Conservation (phyloP, 2,329 filamentous ascomycete genomes). For the Byssothecium circinans region DNA sequence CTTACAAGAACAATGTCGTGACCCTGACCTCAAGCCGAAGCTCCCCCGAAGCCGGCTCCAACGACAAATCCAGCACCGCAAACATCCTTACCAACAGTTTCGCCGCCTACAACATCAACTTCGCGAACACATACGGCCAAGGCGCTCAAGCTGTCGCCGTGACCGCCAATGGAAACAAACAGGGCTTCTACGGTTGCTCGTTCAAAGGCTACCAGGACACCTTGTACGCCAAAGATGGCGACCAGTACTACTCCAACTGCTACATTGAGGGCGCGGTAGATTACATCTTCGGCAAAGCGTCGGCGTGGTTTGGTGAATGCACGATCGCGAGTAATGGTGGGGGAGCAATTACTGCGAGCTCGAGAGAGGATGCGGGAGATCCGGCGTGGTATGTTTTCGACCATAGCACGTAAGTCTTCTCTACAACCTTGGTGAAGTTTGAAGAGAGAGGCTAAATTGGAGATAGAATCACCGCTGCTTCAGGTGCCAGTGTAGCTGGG, state of each 20-base stretch:
- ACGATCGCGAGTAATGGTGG: constrained; percentile 33
- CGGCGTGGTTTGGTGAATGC: constrained; percentile 53
- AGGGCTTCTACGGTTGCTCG: constrained; percentile 58
- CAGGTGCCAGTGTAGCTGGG: constrained; percentile 25
- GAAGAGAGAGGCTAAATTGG: neutral
- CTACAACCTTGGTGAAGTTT: neutral
- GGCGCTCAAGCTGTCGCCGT: constrained; percentile 48
- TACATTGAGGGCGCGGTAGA: constrained; percentile 60
- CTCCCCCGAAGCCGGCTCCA: constrained; percentile 27
- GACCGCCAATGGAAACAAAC: constrained; percentile 51
- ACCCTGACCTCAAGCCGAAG: constrained; percentile 49
- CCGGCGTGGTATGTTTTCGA: constrained; percentile 57
- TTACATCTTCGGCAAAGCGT: constrained; percentile 58
- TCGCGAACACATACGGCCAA: constrained; percentile 38
- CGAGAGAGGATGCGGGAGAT: constrained; percentile 14
- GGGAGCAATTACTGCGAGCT: constrained; percentile 24
- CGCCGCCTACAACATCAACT: constrained; percentile 62
- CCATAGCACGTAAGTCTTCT: constrained; percentile 38
- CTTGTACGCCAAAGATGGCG: constrained; percentile 46
- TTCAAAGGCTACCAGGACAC: constrained; percentile 61
- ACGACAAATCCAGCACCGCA: constrained; percentile 42
- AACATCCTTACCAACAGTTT: constrained; percentile 31
- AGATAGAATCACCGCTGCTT: constrained; percentile 1
- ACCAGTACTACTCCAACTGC: constrained; percentile 57
- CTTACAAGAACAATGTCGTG: constrained; percentile 57